Evolutionary conservation across 2,329 filamentous ascomycete species (phyloP), one percentile per base, ranked within the genome.

Genomic region (Scedosporium boydii): DNA sequence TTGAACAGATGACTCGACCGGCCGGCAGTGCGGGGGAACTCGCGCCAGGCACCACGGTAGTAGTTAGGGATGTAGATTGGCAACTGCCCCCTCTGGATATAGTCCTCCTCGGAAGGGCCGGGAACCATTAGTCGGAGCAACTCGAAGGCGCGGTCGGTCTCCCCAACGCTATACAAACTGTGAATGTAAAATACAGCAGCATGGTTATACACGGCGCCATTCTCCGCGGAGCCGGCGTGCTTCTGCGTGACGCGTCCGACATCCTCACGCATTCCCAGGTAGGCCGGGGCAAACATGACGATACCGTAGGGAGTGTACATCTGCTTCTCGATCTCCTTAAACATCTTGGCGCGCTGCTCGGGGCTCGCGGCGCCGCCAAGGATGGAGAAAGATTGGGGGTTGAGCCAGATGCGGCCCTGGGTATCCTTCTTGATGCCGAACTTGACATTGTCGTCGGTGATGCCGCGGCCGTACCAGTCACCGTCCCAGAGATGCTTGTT

Each of bases 31-130:
- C 80, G 72, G 2, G 79, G 80, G 65, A 75, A 77, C 68, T 77
- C 69, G 59, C 74, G 74, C 70, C 74, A 82, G 0, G 77, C 80
- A 2, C 80, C 80, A 21, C 80, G 78, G 72, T 84, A 85, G 71
- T 84, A 85, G 68, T 84, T 85, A 14, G 82, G 82, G 46, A 84
- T 81, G 68, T 80, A 85, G 16, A 83, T 75, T 0, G 82, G 82
- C 55, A 85, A 71, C 71, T 85, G 82, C 10, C 82, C 82, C 14
- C 82, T 74, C 65, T 78, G 80, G 23, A 77, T 55, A 63, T 82
- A 79, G 65, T 85, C 82, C 6, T 76, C 75, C 46, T 80, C 77
- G 38, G 66, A 71, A 0, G 82, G 82, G 0, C 82, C 82, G 0
- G 82, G 81, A 3, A 85, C 74, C 75, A 85, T 78, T 66, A 81